phyloP scores from a whole-genome alignment of 2,329 filamentous ascomycete species.

The Hymenoscyphus infarciens region DNA sequence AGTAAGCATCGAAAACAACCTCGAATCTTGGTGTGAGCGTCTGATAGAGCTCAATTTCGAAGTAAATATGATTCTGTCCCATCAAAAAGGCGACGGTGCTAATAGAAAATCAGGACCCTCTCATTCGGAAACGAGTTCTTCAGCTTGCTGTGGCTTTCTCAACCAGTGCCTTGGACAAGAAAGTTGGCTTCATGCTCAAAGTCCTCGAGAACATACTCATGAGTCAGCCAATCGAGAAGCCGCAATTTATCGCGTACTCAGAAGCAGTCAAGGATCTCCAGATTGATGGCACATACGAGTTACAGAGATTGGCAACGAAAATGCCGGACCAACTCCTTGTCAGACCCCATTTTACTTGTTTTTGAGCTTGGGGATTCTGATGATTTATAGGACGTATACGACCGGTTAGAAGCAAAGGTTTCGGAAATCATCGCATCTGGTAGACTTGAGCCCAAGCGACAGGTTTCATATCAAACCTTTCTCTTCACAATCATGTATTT shows the following conservation, averaged over 20 bases:
- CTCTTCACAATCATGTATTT: conserved; percentile 84
- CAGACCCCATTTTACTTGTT: conserved; percentile 27
- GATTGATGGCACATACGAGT: conserved; percentile 76
- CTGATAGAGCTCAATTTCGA: conserved; percentile 70
- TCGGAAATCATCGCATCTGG: conserved; percentile 73
- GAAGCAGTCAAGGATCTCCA: conserved; percentile 90
- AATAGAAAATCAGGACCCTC: conserved; percentile 54
- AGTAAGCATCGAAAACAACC: conserved; percentile 55
- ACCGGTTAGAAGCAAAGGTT: conserved; percentile 78
- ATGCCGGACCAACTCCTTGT: conserved; percentile 83
- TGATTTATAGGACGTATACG: conserved; percentile 64
- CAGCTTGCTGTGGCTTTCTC: conserved; percentile 83
- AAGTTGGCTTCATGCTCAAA: conserved; percentile 77
- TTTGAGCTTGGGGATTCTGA: conserved; percentile 11
- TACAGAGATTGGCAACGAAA: conserved; percentile 82
- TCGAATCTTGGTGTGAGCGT: conserved; percentile 70
- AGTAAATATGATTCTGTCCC: conserved; percentile 17
- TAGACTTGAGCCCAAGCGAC: conserved; percentile 74
- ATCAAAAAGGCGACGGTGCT: conserved; percentile 34
- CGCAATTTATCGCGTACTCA: conserved; percentile 69
- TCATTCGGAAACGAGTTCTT: conserved; percentile 76
- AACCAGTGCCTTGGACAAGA: conserved; percentile 72
- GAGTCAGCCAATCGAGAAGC: conserved; percentile 70
- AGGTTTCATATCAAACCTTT: conserved; percentile 83
- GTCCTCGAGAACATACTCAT: conserved; percentile 89